Conservation (phyloP, 2,329 filamentous ascomycete genomes). For the Hirsutella rhossiliensis region DNA sequence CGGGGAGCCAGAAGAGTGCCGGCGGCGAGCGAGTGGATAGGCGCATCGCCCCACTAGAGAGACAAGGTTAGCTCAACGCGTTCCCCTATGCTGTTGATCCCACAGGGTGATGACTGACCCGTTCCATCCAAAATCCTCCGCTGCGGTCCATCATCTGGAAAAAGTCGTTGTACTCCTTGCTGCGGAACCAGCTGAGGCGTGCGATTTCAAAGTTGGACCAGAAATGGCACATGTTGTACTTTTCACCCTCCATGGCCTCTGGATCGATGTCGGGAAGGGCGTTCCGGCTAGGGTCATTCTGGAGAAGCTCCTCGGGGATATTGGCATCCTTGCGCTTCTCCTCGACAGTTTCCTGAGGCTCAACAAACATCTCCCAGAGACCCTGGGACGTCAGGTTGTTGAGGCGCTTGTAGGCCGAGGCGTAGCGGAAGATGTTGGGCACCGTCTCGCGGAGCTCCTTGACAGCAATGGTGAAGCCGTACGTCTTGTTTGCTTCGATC, state of each 20-base stretch:
- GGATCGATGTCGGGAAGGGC: slow-evolving; percentile 72
- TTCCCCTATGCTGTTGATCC: neutral
- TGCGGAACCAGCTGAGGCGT: slow-evolving; percentile 86
- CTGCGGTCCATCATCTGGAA: slow-evolving; percentile 98
- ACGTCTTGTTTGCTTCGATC: slow-evolving; percentile 91
- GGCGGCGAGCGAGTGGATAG: slow-evolving; percentile 93
- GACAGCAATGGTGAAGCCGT: slow-evolving; percentile 96
- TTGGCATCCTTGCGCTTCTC: slow-evolving; percentile 51
- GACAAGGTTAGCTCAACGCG: slow-evolving; percentile 13
- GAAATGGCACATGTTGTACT: slow-evolving; percentile 99
- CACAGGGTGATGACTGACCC: slow-evolving; percentile 41
- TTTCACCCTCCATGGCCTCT: slow-evolving; percentile 92
- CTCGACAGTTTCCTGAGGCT: slow-evolving; percentile 55
- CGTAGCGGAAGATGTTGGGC: slow-evolving; percentile 96
- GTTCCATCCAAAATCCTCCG: slow-evolving; percentile 98
- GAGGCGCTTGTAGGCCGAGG: slow-evolving; percentile 90
- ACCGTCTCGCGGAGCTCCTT: slow-evolving; percentile 97
- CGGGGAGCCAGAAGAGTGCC: slow-evolving; percentile 69
- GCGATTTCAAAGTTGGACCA: slow-evolving; percentile 99
- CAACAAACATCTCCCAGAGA: slow-evolving; percentile 97
- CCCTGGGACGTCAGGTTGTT: slow-evolving; percentile 87
- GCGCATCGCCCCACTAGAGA: slow-evolving; percentile 87
- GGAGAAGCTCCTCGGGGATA: slow-evolving; percentile 70
- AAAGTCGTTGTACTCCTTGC: slow-evolving; percentile 94
- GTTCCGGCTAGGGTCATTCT: slow-evolving; percentile 59